phyloP scores from a whole-genome alignment of 2,329 filamentous ascomycete genomes.

The Karstenula rhodostoma region DNA sequence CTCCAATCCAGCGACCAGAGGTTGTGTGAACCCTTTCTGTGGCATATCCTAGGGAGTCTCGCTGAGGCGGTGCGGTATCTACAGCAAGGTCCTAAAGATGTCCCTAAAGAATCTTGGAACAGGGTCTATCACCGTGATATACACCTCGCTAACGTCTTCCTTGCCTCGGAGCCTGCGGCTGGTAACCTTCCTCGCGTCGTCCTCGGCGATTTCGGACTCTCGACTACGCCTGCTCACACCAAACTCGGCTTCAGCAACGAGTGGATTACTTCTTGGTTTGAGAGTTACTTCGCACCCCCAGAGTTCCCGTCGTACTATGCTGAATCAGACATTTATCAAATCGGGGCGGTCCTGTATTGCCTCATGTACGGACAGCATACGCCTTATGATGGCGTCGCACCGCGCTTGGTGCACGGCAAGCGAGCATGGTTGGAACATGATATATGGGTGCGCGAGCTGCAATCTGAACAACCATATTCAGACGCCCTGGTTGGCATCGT shows the following conservation, averaged over 20 bases:
- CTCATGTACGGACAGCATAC: background rate
- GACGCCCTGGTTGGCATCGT: background rate
- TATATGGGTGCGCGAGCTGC: background rate
- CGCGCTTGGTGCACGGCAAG: background rate
- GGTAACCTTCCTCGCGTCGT: conserved; percentile 7
- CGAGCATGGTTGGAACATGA: background rate
- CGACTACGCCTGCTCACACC: background rate
- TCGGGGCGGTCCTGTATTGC: conserved; percentile 10
- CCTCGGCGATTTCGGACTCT: conserved; percentile 12
- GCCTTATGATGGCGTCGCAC: background rate
- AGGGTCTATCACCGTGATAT: conserved; percentile 12
- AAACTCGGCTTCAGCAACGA: background rate
- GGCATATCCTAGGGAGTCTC: conserved; percentile 4
- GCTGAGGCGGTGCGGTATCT: conserved; percentile 10
- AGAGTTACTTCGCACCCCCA: background rate
- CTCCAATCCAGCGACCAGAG: background rate
- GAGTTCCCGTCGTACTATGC: background rate
- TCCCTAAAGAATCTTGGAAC: background rate
- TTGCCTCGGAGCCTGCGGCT: background rate
- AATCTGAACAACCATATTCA: background rate
- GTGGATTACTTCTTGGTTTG: background rate
- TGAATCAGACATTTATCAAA: conserved; percentile 8
- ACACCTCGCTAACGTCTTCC: conserved; percentile 8
- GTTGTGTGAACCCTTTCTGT: background rate
- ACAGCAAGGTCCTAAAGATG: background rate